A percentile compares a stretch with the other conserved stretches of the same genome.
These are phyloP conservation scores for Blumeria hordei DNA, from an alignment of 2,329 filamentous ascomycete species.

Conservation along the genomic window DNA sequence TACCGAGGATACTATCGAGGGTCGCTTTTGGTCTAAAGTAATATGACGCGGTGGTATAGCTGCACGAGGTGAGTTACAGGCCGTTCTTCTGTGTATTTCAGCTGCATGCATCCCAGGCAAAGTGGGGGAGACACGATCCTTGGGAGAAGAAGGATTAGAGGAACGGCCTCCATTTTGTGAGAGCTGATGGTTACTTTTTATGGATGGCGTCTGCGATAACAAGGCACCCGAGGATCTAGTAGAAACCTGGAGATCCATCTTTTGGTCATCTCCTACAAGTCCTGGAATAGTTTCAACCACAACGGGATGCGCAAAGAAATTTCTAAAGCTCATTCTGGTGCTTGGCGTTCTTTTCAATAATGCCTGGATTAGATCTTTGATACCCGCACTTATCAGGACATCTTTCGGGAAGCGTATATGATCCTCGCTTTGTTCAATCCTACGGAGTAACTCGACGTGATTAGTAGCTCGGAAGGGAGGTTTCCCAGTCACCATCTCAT, in stretches of 20 bases:
- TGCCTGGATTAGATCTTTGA: slow-evolving; percentile 58
- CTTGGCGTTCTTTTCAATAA: slow-evolving; percentile 69
- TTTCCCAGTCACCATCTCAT: slow-evolving; percentile 79
- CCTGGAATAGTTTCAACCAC: slow-evolving; percentile 57
- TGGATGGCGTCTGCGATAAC: slow-evolving; percentile 9
- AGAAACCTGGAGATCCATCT: slow-evolving; percentile 8
- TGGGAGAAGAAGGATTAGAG: slow-evolving; percentile 10
- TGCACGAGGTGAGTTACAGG: slow-evolving; percentile 7
- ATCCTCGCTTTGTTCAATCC: slow-evolving; percentile 77
- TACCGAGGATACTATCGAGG: slow-evolving; percentile 7
- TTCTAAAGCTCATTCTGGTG: slow-evolving; percentile 64
- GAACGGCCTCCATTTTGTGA: slow-evolving; percentile 6
- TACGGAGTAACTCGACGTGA: slow-evolving; percentile 78
- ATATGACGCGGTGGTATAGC: slow-evolving; percentile 4
- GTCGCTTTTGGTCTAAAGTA: slow-evolving; percentile 8
- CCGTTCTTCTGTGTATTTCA: slow-evolving; percentile 6
- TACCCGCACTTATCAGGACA: slow-evolving; percentile 41
- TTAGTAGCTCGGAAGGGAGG: slow-evolving; percentile 84
- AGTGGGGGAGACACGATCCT: slow-evolving; percentile 8
- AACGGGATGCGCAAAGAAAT: slow-evolving; percentile 57
- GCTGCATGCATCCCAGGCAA: slow-evolving; percentile 3
- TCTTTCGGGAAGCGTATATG: slow-evolving; percentile 62
- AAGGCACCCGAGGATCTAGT: slow-evolving; percentile 6
- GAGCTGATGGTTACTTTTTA: slow-evolving; percentile 3
- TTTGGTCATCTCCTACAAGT: slow-evolving; percentile 51